Conservation (phyloP, 352 stramenopile species). For the Pseudoperonospora humuli region DNA sequence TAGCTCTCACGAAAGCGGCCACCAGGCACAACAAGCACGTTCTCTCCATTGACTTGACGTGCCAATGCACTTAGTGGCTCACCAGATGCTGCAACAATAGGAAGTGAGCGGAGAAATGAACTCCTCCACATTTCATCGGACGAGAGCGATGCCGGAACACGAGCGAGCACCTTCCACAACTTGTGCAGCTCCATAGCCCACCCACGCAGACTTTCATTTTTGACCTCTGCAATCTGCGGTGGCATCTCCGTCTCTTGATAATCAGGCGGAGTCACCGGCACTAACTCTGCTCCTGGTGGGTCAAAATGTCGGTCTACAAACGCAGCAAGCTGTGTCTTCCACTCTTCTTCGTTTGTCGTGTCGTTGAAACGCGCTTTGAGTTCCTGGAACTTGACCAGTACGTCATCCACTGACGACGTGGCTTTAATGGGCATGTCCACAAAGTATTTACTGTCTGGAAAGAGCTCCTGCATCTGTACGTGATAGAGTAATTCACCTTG, state of each 20-base stretch:
- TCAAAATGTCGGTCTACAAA: constrained; percentile 69
- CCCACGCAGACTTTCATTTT: constrained; percentile 28
- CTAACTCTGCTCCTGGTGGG: constrained; percentile 43
- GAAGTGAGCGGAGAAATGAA: constrained; percentile 32
- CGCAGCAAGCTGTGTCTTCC: constrained; percentile 24
- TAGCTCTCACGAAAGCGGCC: constrained; percentile 88
- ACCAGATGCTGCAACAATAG: constrained; percentile 4
- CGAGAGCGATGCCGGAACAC: constrained; percentile 13
- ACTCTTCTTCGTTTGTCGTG: constrained; percentile 4
- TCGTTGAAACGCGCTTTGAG: constrained; percentile 5
- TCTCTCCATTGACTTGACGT: constrained; percentile 20
- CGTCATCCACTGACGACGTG: constrained; percentile 25
- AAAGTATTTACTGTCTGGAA: constrained; percentile 84
- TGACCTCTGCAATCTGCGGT: constrained; percentile 37
- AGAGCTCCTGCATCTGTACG: constrained; percentile 58
- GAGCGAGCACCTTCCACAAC: constrained; percentile 65
- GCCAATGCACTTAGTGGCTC: constrained; percentile 4
- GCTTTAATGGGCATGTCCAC: constrained; percentile 83
- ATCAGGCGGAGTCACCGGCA: constrained; percentile 30
- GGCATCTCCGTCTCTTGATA: constrained; percentile 29
- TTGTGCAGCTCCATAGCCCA: constrained; percentile 70
- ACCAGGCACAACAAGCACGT: constrained; percentile 79
- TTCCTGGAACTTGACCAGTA: constrained; percentile 25
- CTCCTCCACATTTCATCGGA: constrained; percentile 6
- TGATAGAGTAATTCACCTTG: constrained; percentile 43